Evolutionary conservation across 164 flowering plant genomes (phyloP).

Genomic region (Chimonanthus salicifolius): DNA sequence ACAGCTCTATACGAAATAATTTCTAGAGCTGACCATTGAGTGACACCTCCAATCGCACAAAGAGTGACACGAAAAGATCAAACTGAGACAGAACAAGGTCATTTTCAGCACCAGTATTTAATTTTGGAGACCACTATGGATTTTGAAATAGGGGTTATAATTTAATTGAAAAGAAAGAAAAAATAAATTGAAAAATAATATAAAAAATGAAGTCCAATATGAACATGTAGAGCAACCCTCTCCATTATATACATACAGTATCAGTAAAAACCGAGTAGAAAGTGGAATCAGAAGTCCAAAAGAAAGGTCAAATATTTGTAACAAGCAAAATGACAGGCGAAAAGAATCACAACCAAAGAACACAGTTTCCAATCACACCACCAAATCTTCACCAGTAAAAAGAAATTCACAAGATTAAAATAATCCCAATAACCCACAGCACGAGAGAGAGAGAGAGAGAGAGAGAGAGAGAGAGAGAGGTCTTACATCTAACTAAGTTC

Average conservation of each 20-base stretch:
- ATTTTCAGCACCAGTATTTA: not conserved
- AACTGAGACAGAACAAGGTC: not conserved
- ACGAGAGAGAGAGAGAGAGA: too few relatives aligned
- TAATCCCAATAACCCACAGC: not conserved
- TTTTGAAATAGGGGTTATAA: not conserved
- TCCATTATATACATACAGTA: not conserved
- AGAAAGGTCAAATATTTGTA: not conserved
- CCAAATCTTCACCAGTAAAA: not conserved
- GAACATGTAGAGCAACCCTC: not conserved
- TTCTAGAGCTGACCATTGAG: slow-evolving; percentile 2
- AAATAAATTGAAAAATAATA: not conserved
- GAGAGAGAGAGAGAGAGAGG: not conserved
- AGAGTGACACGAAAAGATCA: not conserved
- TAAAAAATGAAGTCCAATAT: too few relatives aligned
- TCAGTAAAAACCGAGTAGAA: too few relatives aligned
- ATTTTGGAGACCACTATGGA: not conserved
- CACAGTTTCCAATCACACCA: not conserved
- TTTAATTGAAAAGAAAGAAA: too few relatives aligned
- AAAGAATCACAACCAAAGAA: not conserved
- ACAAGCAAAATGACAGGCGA: not conserved
- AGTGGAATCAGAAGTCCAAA: not conserved
- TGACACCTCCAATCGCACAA: not conserved
- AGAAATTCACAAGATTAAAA: not conserved
- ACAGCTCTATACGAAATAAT: slow-evolving; percentile 7
- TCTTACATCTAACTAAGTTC: not conserved